phyloP scores from a whole-genome alignment of 1,139 yeast genomes.

The Kurtzmaniella quercitrusa region DNA sequence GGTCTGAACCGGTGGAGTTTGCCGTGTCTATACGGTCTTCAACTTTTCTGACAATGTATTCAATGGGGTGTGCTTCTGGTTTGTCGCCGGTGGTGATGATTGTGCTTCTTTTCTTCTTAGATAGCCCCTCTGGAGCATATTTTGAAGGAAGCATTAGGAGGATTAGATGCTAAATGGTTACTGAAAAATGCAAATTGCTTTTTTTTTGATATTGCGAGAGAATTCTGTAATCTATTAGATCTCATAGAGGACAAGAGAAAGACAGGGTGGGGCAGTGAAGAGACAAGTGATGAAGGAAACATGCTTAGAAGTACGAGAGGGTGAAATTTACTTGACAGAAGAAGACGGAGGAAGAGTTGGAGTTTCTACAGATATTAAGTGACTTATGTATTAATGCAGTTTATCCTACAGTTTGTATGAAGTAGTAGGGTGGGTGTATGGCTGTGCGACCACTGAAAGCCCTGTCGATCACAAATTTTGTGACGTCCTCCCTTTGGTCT shows the following conservation, averaged over 20 bases:
- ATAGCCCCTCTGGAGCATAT: slow-evolving; percentile 41
- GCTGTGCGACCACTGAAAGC: too few relatives aligned
- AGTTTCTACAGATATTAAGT: too few relatives aligned
- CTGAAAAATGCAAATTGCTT: not conserved
- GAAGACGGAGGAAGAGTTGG: too few relatives aligned
- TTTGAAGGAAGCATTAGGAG: slow-evolving; percentile 37
- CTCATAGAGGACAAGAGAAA: too few relatives aligned
- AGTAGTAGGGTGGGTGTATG: not conserved
- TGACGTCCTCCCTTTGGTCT: too few relatives aligned
- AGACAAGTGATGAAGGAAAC: too few relatives aligned
- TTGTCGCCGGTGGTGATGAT: slow-evolving; percentile 31
- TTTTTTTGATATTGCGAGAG: not conserved
- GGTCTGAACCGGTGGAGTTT: slow-evolving; percentile 23
- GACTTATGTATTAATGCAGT: not conserved
- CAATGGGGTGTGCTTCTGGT: slow-evolving; percentile 15
- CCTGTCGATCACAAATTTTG: too few relatives aligned
- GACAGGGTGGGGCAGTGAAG: too few relatives aligned
- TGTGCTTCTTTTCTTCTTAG: slow-evolving; percentile 21
- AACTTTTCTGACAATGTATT: slow-evolving; percentile 26
- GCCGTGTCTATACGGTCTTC: slow-evolving; percentile 27
- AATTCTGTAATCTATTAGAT: too few relatives aligned
- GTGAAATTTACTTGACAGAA: too few relatives aligned
- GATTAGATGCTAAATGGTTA: not conserved
- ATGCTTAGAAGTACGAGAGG: too few relatives aligned
- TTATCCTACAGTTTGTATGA: not conserved